Evolutionary conservation across 148 eudicot species (phyloP).

Genomic region (Fagopyrum tataricum): DNA sequence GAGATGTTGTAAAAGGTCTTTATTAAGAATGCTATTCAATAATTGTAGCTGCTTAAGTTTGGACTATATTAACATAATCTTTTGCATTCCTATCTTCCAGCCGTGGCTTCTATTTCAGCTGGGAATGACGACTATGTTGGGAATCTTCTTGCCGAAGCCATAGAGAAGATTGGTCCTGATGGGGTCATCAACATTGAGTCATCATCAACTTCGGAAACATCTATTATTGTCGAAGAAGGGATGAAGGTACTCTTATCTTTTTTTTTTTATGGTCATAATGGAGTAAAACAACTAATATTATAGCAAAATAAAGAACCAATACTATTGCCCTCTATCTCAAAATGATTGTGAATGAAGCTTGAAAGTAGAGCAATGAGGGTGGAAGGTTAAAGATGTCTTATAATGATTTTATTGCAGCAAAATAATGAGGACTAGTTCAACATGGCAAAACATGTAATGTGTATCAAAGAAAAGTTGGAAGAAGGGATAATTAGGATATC

Average conservation of each 20-base stretch:
- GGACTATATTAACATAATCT: neutral
- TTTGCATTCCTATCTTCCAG: slow-evolving; percentile 31
- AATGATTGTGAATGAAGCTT: neutral
- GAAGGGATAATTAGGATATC: too few relatives aligned
- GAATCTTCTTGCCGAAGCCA: slow-evolving; percentile 71
- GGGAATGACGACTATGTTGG: slow-evolving; percentile 94
- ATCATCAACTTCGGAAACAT: slow-evolving; percentile 70
- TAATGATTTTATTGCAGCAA: neutral
- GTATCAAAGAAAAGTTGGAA: too few relatives aligned
- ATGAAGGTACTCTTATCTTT: slow-evolving; percentile 59
- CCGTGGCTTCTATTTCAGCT: slow-evolving; percentile 78
- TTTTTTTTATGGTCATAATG: too few relatives aligned
- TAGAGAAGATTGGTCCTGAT: slow-evolving; percentile 73
- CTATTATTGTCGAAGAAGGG: slow-evolving; percentile 76
- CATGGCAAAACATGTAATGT: too few relatives aligned
- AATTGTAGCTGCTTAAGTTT: neutral
- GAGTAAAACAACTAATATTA: neutral
- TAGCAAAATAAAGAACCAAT: neutral
- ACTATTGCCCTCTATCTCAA: neutral
- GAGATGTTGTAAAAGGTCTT: slow-evolving; percentile 67
- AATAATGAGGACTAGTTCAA: neutral
- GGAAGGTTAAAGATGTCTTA: neutral
- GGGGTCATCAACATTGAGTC: slow-evolving; percentile 73
- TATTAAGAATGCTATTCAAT: neutral
- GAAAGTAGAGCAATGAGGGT: neutral